Percentiles rank a stretch among this genome's conserved stretches.
These are phyloP conservation scores for Cardamine chenopodiifolia DNA, from an alignment of 345 rosid species.

Conservation along the genomic window DNA sequence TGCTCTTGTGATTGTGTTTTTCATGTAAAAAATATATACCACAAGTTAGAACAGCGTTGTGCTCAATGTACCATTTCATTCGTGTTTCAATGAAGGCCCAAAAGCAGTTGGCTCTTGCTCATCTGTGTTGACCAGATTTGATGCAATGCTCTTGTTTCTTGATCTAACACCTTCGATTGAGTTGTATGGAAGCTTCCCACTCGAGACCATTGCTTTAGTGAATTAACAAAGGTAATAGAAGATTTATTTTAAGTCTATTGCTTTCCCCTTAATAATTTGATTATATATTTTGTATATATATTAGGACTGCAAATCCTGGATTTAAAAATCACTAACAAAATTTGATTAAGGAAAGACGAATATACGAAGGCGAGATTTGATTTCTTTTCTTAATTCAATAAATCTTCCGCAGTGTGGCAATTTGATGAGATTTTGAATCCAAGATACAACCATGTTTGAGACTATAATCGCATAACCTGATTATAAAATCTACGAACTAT, in stretches of 20 bases:
- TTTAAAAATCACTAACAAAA: neutral
- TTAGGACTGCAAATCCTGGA: no score
- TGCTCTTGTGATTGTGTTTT: no score
- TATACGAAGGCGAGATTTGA: neutral
- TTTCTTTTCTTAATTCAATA: neutral
- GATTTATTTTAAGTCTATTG: no score
- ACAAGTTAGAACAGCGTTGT: no score
- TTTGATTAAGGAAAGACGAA: neutral
- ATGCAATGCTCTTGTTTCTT: constrained; percentile 76
- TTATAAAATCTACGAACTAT: neutral
- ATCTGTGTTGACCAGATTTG: constrained; percentile 73
- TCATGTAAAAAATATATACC: no score
- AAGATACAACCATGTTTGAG: neutral
- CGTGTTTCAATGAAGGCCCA: no score
- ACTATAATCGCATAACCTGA: neutral
- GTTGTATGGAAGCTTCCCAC: constrained; percentile 71
- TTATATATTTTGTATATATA: no score
- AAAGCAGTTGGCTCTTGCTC: no score
- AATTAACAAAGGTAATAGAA: no score
- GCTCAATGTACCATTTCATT: no score
- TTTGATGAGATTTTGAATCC: neutral
- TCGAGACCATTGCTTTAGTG: constrained; percentile 48
- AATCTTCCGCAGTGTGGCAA: neutral
- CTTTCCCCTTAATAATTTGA: no score
- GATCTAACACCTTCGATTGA: no score